Conservation (phyloP, 192 early-diverging fungal species). For the Backusella macrospora region DNA sequence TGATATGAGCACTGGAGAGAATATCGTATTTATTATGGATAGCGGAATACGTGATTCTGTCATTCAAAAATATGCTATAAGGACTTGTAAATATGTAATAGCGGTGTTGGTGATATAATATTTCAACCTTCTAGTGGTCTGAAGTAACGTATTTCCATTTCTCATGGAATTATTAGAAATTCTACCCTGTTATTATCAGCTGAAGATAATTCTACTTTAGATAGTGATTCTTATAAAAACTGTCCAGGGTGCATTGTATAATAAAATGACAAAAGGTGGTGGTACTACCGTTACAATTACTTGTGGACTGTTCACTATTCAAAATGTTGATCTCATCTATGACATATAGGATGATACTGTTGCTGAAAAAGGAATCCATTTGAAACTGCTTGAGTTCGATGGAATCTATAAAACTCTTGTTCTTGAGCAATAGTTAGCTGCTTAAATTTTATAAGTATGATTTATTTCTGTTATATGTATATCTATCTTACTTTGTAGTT, state of each 20-base stretch:
- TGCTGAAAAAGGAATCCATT: slow-evolving; percentile 76
- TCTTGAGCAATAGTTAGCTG: slow-evolving; percentile 57
- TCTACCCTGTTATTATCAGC: slow-evolving; percentile 83
- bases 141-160: slow-evolving; percentile 85
- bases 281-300: slow-evolving; percentile 76
- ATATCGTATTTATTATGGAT: slow-evolving; percentile 77
- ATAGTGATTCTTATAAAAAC: slow-evolving; percentile 65
- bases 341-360: slow-evolving; percentile 76
- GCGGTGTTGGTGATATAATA: slow-evolving; percentile 68
- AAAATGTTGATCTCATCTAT: slow-evolving; percentile 82
- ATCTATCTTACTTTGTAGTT: no score
- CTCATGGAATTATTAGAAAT: slow-evolving; percentile 80
- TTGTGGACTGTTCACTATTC: slow-evolving; percentile 72
- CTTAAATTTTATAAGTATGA: not conserved
- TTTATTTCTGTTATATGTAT: no score
- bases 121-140: slow-evolving; percentile 64
- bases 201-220: slow-evolving; percentile 75
- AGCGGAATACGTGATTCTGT: slow-evolving; percentile 31
- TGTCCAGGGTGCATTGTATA: slow-evolving; percentile 69
- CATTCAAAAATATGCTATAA: slow-evolving; percentile 58
- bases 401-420: slow-evolving; percentile 67
- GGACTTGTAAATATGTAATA: slow-evolving; percentile 53
- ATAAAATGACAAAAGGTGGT: slow-evolving; percentile 53
- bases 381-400: slow-evolving; percentile 64
- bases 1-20: slow-evolving; percentile 86